Conservation (phyloP, 768 basidiomycete genomes). For the Lactarius hatsudake region DNA sequence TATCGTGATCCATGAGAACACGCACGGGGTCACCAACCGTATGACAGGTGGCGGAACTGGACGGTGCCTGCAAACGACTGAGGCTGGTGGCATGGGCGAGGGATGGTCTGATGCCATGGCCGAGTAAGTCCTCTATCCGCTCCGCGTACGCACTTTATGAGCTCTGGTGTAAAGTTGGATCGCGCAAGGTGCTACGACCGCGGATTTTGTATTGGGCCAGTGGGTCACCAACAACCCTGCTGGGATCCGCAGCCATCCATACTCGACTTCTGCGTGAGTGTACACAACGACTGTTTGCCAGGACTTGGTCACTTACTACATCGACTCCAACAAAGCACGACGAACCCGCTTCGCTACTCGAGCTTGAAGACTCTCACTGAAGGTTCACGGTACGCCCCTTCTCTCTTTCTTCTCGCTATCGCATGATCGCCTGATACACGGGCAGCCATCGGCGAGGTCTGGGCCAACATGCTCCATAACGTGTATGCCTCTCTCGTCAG, state of each 20-base stretch:
- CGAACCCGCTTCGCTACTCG: too few relatives aligned
- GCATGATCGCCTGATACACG: neutral
- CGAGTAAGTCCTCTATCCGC: conserved; percentile 21
- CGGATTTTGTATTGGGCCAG: conserved; percentile 34
- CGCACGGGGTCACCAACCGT: conserved; percentile 37
- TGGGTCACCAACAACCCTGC: too few relatives aligned
- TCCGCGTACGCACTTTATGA: conserved; percentile 11
- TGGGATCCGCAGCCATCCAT: too few relatives aligned
- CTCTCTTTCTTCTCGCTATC: neutral
- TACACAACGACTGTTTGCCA: too few relatives aligned
- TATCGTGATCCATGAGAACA: conserved; percentile 47
- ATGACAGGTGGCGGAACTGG: conserved; percentile 57
- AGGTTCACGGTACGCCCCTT: too few relatives aligned
- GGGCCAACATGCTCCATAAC: conserved; percentile 45
- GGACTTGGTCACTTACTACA: too few relatives aligned
- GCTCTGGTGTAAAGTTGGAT: conserved; percentile 31
- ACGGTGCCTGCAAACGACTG: conserved; percentile 59
- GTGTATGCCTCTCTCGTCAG: conserved; percentile 37
- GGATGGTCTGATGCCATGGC: conserved; percentile 55
- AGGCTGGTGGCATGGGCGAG: conserved; percentile 68
- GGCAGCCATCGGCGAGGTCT: conserved; percentile 56
- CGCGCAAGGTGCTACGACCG: conserved; percentile 39
- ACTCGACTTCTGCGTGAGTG: too few relatives aligned
- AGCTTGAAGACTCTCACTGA: too few relatives aligned
- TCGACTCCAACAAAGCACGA: too few relatives aligned